phyloP scores from a whole-genome alignment of 2,329 filamentous ascomycete species.

The Nothophaeocryptopus gaeumannii region DNA sequence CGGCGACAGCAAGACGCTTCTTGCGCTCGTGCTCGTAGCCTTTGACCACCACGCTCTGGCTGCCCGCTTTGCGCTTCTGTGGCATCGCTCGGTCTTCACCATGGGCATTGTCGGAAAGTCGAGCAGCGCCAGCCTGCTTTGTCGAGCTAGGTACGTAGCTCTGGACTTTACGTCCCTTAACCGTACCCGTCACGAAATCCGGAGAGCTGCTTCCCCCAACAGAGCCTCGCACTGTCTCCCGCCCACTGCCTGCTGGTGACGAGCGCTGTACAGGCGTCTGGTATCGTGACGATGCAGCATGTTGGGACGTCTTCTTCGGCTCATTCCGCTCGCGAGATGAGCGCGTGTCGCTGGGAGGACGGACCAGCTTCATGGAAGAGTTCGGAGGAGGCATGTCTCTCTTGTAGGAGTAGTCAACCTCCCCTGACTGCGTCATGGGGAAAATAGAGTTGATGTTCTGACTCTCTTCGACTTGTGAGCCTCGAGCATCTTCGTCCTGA shows the following conservation, averaged over 20 bases:
- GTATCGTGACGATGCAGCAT: background rate
- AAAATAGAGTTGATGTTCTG: background rate
- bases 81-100: background rate
- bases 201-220: conserved; percentile 26
- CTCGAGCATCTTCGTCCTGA: background rate
- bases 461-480: too few species aligned
- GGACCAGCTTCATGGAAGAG: conserved; percentile 27
- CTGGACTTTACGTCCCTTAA: background rate
- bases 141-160: conserved; percentile 9
- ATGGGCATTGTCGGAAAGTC: background rate
- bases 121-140: conserved; percentile 9
- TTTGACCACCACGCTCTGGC: conserved; percentile 7
- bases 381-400: conserved; percentile 28
- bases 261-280: conserved; percentile 14
- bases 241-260: too few species aligned
- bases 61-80: conserved; percentile 26
- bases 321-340: background rate
- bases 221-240: background rate
- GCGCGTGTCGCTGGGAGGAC: conserved; percentile 4
- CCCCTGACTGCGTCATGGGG: background rate
- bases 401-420: conserved; percentile 14
- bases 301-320: background rate
- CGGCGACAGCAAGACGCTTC: conserved; percentile 13
- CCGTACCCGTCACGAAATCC: conserved; percentile 17
- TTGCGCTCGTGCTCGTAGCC: conserved; percentile 25